Percentiles rank a stretch among this genome's conserved stretches.
Conservation (phyloP, 208 protist genomes). For the Tetramitus jugosus region DNA sequence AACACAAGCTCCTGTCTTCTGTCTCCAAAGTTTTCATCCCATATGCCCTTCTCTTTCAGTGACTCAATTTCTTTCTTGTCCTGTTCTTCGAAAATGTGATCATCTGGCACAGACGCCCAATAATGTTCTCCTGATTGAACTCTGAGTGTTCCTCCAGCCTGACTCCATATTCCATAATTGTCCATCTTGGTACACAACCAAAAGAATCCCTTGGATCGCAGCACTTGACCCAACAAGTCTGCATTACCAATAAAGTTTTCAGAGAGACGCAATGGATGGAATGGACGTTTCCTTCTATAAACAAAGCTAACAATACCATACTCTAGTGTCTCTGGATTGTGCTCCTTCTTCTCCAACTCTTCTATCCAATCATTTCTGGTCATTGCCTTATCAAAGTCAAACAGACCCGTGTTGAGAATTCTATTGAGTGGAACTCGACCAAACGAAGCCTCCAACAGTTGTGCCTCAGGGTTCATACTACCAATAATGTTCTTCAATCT, state of each 20-base stretch:
- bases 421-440: conserved; percentile 39
- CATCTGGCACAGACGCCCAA: neutral
- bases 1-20: conserved; percentile 53
- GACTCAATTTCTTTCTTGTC: too few species aligned
- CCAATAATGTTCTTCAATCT: conserved; percentile 37
- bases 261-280: conserved; percentile 49
- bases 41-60: too few species aligned
- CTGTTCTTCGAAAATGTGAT: neutral
- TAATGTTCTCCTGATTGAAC: conserved; percentile 17
- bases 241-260: conserved; percentile 23
- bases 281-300: conserved; percentile 43
- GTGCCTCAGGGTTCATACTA: conserved; percentile 57
- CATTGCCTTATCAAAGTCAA: conserved; percentile 43
- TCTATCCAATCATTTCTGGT: conserved; percentile 34
- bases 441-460: conserved; percentile 40
- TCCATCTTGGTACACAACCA: conserved; percentile 42
- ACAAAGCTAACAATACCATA: conserved; percentile 58
- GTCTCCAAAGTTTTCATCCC: conserved; percentile 39
- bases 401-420: conserved; percentile 50
- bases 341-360: conserved; percentile 27
- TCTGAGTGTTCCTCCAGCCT: neutral
- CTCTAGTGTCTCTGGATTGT: conserved; percentile 47
- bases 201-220: conserved; percentile 54
- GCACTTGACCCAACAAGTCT: too few species aligned
- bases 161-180: neutral